A percentile compares a stretch with the other conserved stretches of the same genome.
Conservation (phyloP, 352 stramenopile genomes). For the Phytophthora colocasiae region DNA sequence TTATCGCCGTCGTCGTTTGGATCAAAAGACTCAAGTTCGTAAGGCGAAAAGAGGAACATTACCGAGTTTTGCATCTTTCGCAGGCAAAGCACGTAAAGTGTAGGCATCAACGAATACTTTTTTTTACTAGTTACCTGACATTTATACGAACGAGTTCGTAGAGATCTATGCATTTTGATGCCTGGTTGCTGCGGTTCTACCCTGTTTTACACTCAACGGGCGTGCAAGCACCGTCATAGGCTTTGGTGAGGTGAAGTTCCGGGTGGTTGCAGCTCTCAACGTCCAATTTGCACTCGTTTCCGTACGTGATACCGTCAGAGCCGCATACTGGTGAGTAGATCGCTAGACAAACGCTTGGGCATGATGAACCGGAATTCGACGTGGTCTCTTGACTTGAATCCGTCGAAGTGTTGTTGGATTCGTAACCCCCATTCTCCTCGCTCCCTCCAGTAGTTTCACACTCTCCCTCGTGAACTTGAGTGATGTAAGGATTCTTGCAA, state of each 20-base stretch:
- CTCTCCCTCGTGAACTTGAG: conserved; percentile 41
- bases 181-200: not conserved
- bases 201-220: conserved; percentile 14
- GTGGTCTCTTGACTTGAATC: conserved; percentile 17
- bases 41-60: conserved; percentile 60
- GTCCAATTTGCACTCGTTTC: conserved; percentile 38
- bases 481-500: conserved; percentile 31
- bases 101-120: conserved; percentile 4
- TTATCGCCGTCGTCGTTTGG: conserved; percentile 58
- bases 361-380: conserved; percentile 11
- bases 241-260: conserved; percentile 23
- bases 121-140: not conserved
- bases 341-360: conserved; percentile 31
- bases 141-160: not conserved
- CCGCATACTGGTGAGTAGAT: conserved; percentile 42
- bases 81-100: conserved; percentile 21
- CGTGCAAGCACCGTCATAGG: conserved; percentile 13
- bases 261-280: conserved; percentile 34
- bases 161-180: conserved; percentile 2
- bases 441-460: conserved; percentile 21
- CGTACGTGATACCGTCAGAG: conserved; percentile 44
- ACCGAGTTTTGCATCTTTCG: conserved; percentile 54
- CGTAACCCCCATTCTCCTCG: conserved; percentile 5
- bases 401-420: not conserved
- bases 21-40: conserved; percentile 54